These are phyloP conservation scores for Boeremia exigua DNA, from an alignment of 2,329 filamentous ascomycete genomes.

Conservation along the genomic window DNA sequence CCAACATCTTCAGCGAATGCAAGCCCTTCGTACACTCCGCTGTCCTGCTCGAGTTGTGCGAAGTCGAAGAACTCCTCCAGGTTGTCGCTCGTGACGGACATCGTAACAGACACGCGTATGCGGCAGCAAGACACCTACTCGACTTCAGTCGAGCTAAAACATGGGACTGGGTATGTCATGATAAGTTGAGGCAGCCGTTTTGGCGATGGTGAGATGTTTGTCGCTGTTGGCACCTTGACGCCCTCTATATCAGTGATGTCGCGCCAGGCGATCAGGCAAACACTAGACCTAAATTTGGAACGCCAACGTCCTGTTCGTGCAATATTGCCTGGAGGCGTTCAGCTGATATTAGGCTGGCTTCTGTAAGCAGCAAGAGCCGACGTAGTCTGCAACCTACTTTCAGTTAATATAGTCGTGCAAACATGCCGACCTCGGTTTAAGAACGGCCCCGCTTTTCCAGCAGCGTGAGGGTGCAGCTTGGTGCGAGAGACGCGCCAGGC, in stretches of 20 bases:
- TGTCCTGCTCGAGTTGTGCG: conserved; percentile 34
- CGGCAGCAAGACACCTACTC: background rate
- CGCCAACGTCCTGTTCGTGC: background rate
- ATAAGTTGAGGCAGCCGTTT: background rate
- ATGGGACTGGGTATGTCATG: background rate
- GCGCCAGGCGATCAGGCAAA: conserved; percentile 13
- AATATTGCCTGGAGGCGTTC: no score
- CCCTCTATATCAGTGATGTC: conserved; percentile 10
- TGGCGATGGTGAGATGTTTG: conserved; percentile 6
- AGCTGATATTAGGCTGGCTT: no score
- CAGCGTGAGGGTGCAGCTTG: background rate
- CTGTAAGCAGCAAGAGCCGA: no score
- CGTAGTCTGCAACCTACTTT: no score
- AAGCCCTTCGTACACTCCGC: conserved; percentile 6
- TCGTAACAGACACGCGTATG: background rate
- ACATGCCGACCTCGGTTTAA: no score
- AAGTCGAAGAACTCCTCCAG: conserved; percentile 48
- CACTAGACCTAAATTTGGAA: conserved; percentile 6
- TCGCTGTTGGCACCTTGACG: conserved; percentile 1
- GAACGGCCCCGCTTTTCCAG: no score
- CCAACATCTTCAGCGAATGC: background rate
- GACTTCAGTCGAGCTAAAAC: background rate
- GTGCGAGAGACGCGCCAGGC: background rate
- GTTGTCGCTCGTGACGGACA: conserved; percentile 22
- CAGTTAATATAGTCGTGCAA: no score